phyloP scores from a whole-genome alignment of 306 rosid genomes.

The Mimosa bimucronata region DNA sequence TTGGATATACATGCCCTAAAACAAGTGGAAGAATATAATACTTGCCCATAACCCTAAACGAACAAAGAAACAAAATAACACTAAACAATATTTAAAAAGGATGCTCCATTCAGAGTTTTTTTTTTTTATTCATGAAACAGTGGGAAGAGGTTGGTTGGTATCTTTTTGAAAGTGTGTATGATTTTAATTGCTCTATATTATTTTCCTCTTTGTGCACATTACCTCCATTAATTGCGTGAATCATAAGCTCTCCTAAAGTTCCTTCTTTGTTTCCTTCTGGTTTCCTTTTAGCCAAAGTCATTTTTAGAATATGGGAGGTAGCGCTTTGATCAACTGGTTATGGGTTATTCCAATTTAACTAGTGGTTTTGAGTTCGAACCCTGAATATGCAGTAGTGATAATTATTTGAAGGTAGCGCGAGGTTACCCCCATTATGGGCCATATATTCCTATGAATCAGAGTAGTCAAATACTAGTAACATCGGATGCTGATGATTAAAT shows the following conservation, averaged over 20 bases:
- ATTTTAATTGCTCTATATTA: background rate
- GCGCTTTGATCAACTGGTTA: too few relatives aligned
- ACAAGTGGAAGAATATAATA: background rate
- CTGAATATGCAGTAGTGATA: too few relatives aligned
- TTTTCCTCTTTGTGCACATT: conserved; percentile 5
- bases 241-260: conserved; percentile 30
- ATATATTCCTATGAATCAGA: too few relatives aligned
- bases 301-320: conserved; percentile 27
- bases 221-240: conserved; percentile 25
- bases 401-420: too few relatives aligned
- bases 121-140: background rate
- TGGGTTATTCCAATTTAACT: too few relatives aligned
- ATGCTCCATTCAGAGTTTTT: background rate
- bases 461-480: too few relatives aligned
- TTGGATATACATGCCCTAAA: background rate
- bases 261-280: background rate
- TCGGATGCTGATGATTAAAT: too few relatives aligned
- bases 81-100: background rate
- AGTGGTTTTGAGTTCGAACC: too few relatives aligned
- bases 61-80: background rate
- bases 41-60: background rate
- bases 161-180: background rate
- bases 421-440: too few relatives aligned
- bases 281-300: conserved; percentile 11
- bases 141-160: background rate